Base-by-base conservation (phyloP, 495 filamentous ascomycete species). In the Aspergillus sclerotiicarbonarius region DNA sequence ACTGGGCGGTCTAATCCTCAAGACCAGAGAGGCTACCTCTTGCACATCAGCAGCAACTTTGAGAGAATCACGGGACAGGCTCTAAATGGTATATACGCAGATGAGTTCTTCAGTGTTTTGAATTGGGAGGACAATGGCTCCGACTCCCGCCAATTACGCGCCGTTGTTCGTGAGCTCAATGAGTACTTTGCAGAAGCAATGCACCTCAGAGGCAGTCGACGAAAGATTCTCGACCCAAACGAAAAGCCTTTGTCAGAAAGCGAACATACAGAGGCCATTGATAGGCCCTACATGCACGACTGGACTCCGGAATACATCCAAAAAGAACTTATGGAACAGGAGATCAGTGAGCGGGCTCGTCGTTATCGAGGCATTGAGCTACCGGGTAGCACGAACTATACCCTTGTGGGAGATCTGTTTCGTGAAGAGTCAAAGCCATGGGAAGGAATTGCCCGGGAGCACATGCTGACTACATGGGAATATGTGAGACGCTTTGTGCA, bases 101-200 rank as follows among this genome's bases (percentile, higher is more conserved):
- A 82, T 57, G 39, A 61, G 0, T 90, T 89, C 64, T 90, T 90
- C 54, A 67, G 67, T 0, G 79, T 74, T 0, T 59, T 69, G 25
- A 20, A 64, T 6, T 18, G 51, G 6, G 7, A 50, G 13, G 21
- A 8, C 7, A 3, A 30, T 3, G 51, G 20, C 10, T 18, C 44
- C n/a, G 43, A 67, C 15, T 37, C 50, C 39, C 80, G 83, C 55
- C 81, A 84, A 9, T 69, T 90, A 8, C 80, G 88, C 9, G 85
- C 87, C 0, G 67, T 82, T 0, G 69, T 88, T 19, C 83, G 87
- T 37, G 78, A 84, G 32, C 61, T 82, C 18, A 84, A 83, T 55
- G 65, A 67, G n/a, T 67, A 74, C 0, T 90, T 90, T 51, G 78
- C 82, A 0, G 68, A 79, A 10, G 63, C 76, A 0, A 80, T 90